These are phyloP conservation scores for Agrocybe chaxingu DNA, from an alignment of 768 basidiomycete species.

Conservation along the genomic window DNA sequence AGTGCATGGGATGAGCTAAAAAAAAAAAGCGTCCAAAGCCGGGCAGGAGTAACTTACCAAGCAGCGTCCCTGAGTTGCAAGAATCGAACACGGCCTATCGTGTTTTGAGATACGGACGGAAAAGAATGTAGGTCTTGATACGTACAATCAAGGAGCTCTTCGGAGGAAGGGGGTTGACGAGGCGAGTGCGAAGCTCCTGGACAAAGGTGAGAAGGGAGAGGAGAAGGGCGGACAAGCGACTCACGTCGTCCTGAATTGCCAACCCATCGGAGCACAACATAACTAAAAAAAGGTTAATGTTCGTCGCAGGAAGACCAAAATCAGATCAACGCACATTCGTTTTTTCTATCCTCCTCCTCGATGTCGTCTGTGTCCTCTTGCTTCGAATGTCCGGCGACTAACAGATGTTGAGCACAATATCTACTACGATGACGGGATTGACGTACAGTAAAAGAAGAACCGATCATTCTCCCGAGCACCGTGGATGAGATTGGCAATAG, in stretches of 20 bases:
- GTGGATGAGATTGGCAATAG: slow-evolving; percentile 41
- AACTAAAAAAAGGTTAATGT: slow-evolving; percentile 17
- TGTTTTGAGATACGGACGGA: neutral
- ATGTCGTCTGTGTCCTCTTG: slow-evolving; percentile 39
- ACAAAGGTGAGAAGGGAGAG: neutral
- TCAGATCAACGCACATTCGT: slow-evolving; percentile 39
- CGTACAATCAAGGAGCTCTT: slow-evolving; percentile 33
- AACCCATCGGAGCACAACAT: slow-evolving; percentile 34
- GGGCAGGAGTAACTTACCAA: slow-evolving; percentile 23
- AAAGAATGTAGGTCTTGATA: neutral
- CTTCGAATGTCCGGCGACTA: slow-evolving; percentile 47
- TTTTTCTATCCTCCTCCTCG: slow-evolving; percentile 44
- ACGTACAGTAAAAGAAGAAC: slow-evolving; percentile 57
- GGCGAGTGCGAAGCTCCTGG: slow-evolving; percentile 28
- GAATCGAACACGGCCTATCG: slow-evolving; percentile 30
- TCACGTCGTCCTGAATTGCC: slow-evolving; percentile 34
- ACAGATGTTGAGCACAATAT: neutral
- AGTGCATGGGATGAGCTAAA: no score
- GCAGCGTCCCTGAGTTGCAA: slow-evolving; percentile 37
- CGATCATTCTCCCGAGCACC: slow-evolving; percentile 42
- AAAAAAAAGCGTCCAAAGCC: neutral
- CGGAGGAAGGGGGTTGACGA: slow-evolving; percentile 33
- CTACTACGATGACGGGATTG: neutral
- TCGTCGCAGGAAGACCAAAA: neutral
- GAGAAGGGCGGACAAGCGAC: slow-evolving; percentile 1